Evolutionary conservation across 2,329 filamentous ascomycete genomes (phyloP).

Genomic region (Macrophomina pseudophaseolina): DNA sequence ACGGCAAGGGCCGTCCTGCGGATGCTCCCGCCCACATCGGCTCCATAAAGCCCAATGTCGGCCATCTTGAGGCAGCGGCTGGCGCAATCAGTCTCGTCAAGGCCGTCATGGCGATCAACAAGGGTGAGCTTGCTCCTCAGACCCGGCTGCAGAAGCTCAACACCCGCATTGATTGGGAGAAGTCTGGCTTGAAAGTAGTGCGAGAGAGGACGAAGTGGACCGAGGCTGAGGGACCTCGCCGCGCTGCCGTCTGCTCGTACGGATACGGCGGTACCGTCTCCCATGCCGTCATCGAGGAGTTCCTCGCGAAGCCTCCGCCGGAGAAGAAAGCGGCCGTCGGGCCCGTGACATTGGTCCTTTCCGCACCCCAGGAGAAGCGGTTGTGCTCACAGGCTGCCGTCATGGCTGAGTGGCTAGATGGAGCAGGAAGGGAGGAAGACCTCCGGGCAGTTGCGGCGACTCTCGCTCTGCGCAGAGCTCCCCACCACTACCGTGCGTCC

Average conservation of each 20-base stretch:
- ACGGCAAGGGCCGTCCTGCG: conserved; percentile 45
- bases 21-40: conserved; percentile 53
- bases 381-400: conserved; percentile 32
- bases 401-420: conserved; percentile 35
- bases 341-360: conserved; percentile 33
- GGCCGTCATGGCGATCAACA: conserved; percentile 37
- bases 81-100: conserved; percentile 39
- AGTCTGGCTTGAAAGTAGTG: conserved; percentile 33
- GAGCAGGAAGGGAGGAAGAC: conserved; percentile 24
- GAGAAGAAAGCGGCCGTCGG: conserved; percentile 35
- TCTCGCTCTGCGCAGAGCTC: conserved; percentile 39
- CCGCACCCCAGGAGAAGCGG: conserved; percentile 42
- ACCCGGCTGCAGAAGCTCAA: conserved; percentile 43
- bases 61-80: conserved; percentile 39
- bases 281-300: conserved; percentile 48
- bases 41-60: conserved; percentile 40
- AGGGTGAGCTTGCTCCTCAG: conserved; percentile 41
- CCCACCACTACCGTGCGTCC: conserved; percentile 39
- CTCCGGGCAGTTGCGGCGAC: conserved; percentile 36
- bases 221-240: conserved; percentile 31
- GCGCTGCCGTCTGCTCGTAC: conserved; percentile 54
- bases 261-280: conserved; percentile 52
- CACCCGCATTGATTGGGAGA: conserved; percentile 39
- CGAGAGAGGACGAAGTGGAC: conserved; percentile 34
- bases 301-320: conserved; percentile 32